phyloP scores from a whole-genome alignment of 2,329 filamentous ascomycete species.

The Neopestalotiopsis rosae region DNA sequence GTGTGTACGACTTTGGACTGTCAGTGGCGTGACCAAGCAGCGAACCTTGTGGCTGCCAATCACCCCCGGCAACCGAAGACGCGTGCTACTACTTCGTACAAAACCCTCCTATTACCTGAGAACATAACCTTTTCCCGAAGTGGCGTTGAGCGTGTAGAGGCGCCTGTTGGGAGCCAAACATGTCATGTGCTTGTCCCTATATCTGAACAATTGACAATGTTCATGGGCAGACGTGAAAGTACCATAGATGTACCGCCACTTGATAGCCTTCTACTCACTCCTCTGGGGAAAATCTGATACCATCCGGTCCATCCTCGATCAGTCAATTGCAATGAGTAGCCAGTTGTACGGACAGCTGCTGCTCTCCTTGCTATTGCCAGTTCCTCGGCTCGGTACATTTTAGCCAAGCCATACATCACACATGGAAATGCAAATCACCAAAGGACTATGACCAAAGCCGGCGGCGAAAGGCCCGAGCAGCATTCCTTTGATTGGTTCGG shows the following conservation, averaged over 20 bases:
- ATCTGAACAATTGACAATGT: too few relatives aligned
- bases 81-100: neutral
- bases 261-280: too few relatives aligned
- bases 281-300: too few relatives aligned
- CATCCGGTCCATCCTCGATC: too few relatives aligned
- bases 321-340: too few relatives aligned
- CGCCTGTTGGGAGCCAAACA: too few relatives aligned
- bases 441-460: neutral
- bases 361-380: neutral
- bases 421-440: neutral
- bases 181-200: too few relatives aligned
- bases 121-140: neutral
- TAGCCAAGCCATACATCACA: neutral
- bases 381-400: neutral
- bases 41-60: neutral
- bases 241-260: too few relatives aligned
- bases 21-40: slow-evolving; percentile 10
- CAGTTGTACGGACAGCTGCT: neutral
- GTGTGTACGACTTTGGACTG: neutral
- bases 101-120: neutral
- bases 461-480: slow-evolving; percentile 1
- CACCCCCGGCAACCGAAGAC: neutral
- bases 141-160: too few relatives aligned
- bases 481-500: neutral
- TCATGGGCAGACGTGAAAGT: too few relatives aligned